These are phyloP conservation scores for Raphanus raphanistrum DNA, from an alignment of 345 rosid species.

Conservation along the genomic window DNA sequence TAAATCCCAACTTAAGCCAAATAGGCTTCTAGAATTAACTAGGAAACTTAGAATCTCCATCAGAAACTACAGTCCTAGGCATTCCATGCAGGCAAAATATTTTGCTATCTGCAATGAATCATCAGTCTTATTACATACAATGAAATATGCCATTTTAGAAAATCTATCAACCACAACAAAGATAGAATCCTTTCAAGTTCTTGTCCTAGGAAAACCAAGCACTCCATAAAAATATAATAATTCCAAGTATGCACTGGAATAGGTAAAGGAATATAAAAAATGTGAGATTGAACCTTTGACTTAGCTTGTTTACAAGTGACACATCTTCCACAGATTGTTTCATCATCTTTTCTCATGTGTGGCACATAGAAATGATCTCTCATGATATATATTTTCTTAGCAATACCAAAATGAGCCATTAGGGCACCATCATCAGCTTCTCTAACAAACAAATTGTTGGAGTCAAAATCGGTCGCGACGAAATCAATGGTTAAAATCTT, in stretches of 20 bases:
- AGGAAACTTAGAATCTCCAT: neutral
- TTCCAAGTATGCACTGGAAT: neutral
- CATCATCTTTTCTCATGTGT: neutral
- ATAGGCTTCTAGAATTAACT: neutral
- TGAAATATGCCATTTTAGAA: neutral
- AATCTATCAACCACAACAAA: neutral
- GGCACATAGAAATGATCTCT: neutral
- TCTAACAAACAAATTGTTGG: too few relatives aligned
- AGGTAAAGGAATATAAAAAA: neutral
- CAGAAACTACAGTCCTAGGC: neutral
- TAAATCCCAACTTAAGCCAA: neutral
- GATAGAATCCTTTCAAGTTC: neutral
- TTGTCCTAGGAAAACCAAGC: neutral
- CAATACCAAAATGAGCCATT: too few relatives aligned
- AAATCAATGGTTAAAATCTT: too few relatives aligned
- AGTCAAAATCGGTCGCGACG: too few relatives aligned
- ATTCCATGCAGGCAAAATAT: neutral
- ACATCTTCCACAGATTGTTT: too few relatives aligned
- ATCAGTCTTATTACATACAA: too few relatives aligned
- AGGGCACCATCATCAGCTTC: too few relatives aligned
- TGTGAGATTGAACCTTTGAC: neutral
- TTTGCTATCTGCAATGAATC: neutral
- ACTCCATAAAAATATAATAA: neutral
- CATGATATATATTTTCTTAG: too few relatives aligned
- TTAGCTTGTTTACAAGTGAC: neutral